phyloP scores from a whole-genome alignment of 2,329 filamentous ascomycete species.

The Alternaria triticimaculans region DNA sequence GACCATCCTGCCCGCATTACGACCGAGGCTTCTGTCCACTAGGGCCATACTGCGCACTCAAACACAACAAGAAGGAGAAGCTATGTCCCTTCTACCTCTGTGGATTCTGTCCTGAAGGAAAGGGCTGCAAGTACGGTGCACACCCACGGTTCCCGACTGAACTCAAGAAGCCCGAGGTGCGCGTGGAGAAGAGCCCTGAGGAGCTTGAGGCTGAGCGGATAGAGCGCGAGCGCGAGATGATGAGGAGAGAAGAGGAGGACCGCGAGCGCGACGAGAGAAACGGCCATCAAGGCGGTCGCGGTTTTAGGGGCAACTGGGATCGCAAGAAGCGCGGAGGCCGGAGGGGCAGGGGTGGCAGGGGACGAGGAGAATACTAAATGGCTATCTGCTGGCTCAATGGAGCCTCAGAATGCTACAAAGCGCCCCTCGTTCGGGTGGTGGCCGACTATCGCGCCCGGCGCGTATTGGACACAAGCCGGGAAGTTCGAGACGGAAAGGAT shows the following conservation, averaged over 20 bases:
- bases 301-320: conserved; percentile 44
- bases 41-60: conserved; percentile 84
- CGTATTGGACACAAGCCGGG: background rate
- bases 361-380: conserved; percentile 25
- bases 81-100: conserved; percentile 87
- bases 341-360: conserved; percentile 29
- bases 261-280: conserved; percentile 47
- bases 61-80: conserved; percentile 77
- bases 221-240: conserved; percentile 57
- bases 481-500: background rate
- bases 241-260: conserved; percentile 50
- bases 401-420: background rate
- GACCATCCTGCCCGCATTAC: conserved; percentile 73
- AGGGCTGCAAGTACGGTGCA: conserved; percentile 76
- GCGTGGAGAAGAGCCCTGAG: conserved; percentile 74
- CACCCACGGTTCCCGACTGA: conserved; percentile 84
- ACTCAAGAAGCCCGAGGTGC: conserved; percentile 64
- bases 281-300: conserved; percentile 38
- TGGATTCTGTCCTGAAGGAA: conserved; percentile 91
- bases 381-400: background rate
- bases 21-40: conserved; percentile 93
- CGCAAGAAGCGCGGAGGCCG: conserved; percentile 42
- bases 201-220: conserved; percentile 67
- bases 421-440: background rate
- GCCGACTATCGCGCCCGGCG: background rate